Conservation (phyloP, 2,329 filamentous ascomycete species). For the Pseudogymnoascus sp. region DNA sequence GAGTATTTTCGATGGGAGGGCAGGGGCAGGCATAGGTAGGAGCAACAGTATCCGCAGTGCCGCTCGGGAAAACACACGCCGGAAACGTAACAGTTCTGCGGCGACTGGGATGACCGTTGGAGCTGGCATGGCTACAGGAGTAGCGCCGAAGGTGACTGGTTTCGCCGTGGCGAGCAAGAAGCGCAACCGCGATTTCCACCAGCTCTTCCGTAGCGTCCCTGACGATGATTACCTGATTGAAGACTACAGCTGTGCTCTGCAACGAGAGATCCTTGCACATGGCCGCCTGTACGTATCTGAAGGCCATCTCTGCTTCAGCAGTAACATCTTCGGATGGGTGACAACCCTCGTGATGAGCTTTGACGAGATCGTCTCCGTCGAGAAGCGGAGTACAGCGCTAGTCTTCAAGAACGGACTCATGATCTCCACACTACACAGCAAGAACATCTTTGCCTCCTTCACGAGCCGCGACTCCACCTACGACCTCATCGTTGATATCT, state of each 20-base stretch:
- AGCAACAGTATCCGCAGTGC: slow-evolving; percentile 61
- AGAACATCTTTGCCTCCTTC: slow-evolving; percentile 92
- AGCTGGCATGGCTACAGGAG: slow-evolving; percentile 64
- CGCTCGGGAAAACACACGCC: slow-evolving; percentile 41
- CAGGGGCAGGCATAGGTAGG: slow-evolving; percentile 40
- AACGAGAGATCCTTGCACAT: slow-evolving; percentile 90
- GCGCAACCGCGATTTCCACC: slow-evolving; percentile 91
- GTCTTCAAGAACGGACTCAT: slow-evolving; percentile 97
- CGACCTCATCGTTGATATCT: slow-evolving; percentile 93
- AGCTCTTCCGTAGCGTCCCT: slow-evolving; percentile 88
- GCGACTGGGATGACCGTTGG: slow-evolving; percentile 46
- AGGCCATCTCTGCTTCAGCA: slow-evolving; percentile 95
- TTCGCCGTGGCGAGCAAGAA: slow-evolving; percentile 96
- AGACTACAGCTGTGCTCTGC: slow-evolving; percentile 93
- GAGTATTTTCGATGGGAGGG: slow-evolving; percentile 51
- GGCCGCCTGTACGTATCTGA: slow-evolving; percentile 94
- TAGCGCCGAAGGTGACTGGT: slow-evolving; percentile 76
- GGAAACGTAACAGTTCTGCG: slow-evolving; percentile 76
- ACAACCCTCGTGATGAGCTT: slow-evolving; percentile 97
- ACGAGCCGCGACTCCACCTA: slow-evolving; percentile 93
- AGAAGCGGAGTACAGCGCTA: slow-evolving; percentile 92
- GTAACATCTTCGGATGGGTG: slow-evolving; percentile 97
- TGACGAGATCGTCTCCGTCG: slow-evolving; percentile 92
- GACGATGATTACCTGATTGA: slow-evolving; percentile 98
- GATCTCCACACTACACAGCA: slow-evolving; percentile 89